Evolutionary conservation across 1,284 basidiomycete species (phyloP).

Genomic region (Phellopilus nigrolimitatus): DNA sequence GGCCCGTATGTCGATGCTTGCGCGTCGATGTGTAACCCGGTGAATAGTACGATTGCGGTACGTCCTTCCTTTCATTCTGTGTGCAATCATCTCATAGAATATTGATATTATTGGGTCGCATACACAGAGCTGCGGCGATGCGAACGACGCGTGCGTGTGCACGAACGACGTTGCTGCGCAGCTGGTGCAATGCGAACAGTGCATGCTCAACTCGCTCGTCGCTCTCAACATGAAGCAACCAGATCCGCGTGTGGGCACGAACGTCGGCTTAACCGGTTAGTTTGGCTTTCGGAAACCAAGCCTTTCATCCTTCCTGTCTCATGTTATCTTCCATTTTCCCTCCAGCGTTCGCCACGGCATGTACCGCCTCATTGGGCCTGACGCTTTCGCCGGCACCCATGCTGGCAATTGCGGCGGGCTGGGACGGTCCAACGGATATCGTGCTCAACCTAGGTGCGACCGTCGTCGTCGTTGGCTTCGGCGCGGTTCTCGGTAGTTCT

Average conservation of each 20-base stretch:
- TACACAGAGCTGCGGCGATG: slow-evolving; percentile 28
- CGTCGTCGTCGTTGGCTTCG: slow-evolving; percentile 43
- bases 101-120: not conserved
- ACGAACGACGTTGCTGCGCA: slow-evolving; percentile 32
- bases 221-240: slow-evolving; percentile 40
- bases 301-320: not conserved
- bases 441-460: slow-evolving; percentile 39
- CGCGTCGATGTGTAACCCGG: slow-evolving; percentile 34
- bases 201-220: slow-evolving; percentile 55
- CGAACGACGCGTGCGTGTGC: slow-evolving; percentile 51
- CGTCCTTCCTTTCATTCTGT: slow-evolving; percentile 27
- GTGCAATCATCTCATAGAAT: not conserved
- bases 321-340: not conserved
- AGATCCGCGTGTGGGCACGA: slow-evolving; percentile 52
- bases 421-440: slow-evolving; percentile 55
- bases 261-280: slow-evolving; percentile 47
- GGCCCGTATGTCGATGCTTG: slow-evolving; percentile 37
- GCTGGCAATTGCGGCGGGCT: slow-evolving; percentile 43
- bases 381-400: slow-evolving; percentile 36
- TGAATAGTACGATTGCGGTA: slow-evolving; percentile 34
- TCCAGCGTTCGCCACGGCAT: slow-evolving; percentile 47
- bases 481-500: slow-evolving; percentile 40
- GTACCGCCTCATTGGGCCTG: slow-evolving; percentile 28
- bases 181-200: slow-evolving; percentile 54
- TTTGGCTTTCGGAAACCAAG: slow-evolving; percentile 12